Base-by-base conservation (phyloP, 208 protist species). In the Kentomonas sorsogonicus region DNA sequence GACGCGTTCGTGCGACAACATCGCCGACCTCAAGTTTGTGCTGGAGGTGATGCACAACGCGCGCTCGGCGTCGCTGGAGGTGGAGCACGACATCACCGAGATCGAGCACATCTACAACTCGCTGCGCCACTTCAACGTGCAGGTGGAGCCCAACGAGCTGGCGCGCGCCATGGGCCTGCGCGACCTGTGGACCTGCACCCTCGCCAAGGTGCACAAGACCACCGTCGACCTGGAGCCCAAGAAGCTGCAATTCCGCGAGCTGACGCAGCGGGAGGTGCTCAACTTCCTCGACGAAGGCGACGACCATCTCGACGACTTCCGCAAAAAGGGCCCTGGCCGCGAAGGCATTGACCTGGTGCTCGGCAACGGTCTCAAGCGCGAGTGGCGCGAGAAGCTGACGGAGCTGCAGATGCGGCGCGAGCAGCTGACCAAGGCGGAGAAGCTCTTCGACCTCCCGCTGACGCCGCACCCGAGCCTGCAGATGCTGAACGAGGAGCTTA, bases 21-120 rank as follows among this genome's bases (percentile, higher is more conserved):
- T 99, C 41, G 96, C 97, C n/a, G 95, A 98, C 68, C 79, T 99
- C 36, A 98, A 98, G 79, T 74, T 78, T 44, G 89, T 99, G 11
- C 78, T 99, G 34, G 81, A 90, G 56, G 76, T 94, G 36, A 98
- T 98, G 66, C 91, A 96, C 64, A 79, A 95, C 39, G 86, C 97
- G 33, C 60, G 75, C 34, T 69, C 79, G 18, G 79, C 66, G 20
- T 88, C 83, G 16, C 82, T 98, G 50, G 89, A 96, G 59, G 93
- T 98, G 44, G 94, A 98, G 78, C 76, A 96, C 50, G 74, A 89
- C 53, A 97, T 97, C 48, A 74, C 57, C 26, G 95, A 98, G 56
- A 94, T 98, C 20, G 86, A 93, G 63, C 97, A 98, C 78, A 77
- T 94, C 53, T 98, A 97, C 69, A 79, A 89, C 55, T 97, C 96